Base-by-base conservation (phyloP, 805 yeast species). In the Hanseniaspora jakobsenii region DNA sequence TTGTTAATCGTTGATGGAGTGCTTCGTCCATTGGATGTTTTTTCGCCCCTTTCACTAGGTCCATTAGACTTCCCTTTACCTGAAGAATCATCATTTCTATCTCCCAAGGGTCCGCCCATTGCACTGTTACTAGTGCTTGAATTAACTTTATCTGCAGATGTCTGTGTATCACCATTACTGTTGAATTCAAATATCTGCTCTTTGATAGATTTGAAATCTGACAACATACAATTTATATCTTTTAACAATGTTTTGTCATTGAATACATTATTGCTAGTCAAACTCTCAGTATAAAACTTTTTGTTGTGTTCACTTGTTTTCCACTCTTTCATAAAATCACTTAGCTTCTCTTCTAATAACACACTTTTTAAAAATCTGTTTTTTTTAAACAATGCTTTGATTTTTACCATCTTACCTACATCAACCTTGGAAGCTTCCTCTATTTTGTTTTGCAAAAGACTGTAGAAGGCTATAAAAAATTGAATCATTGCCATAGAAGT, bases 401-500 rank as follows among this genome's bases (percentile, higher is more conserved):
- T 35, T 30, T 38, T 45, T 3, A 21, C 10, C 6, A 35, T 21
- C 1, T 22, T 34, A n/a, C 17, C 31, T 4, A n/a, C 2, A 29
- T 42, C 39, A 22, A n/a, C n/a, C n/a, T n/a, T n/a, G n/a, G n/a
- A n/a, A n/a, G 40, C 22, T 27, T 14, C 28, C 17, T 30, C 29
- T 2, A 29, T 2, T 19, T 36, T 32, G 3, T 22, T 24, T 5
- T 45, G 23, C 7, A 34, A 24, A 6, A 29, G 17, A 19, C 35
- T 45, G 22, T 46, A 46, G 17, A 46, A 46, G 6, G 23, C 24
- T 18, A 37, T 32, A 24, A 46, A 46, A 36, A 38, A 46, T 13
- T 46, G 48, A n/a, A 46, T 22, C 39, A 46, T 39, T 19, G 45
- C 48, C 13, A 32, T 30, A 10, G 41, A 36, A 4, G 48, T 46